Base-by-base conservation (phyloP, 2,329 filamentous ascomycete genomes). In the Colletotrichum paranaense region DNA sequence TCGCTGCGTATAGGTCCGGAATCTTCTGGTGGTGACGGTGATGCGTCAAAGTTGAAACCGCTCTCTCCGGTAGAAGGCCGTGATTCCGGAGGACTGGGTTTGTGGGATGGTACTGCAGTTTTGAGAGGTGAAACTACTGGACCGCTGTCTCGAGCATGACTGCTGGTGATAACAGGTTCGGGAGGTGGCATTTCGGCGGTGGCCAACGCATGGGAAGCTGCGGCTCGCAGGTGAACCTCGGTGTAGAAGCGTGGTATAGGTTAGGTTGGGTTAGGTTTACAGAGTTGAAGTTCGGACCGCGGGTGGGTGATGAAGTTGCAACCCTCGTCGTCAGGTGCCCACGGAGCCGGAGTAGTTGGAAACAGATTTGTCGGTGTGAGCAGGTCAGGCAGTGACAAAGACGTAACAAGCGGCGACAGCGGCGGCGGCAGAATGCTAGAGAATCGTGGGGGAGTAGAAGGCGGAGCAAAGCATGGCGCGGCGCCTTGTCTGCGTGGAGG, bases 191-290 rank as follows among this genome's bases (percentile, higher is more conserved):
- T 75, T n/a, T 65, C 58, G 71, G 19, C 49, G 22, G 53, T 71
- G 46, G 71, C 71, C 59, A 49, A 67, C 60, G 62, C 73, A 75
- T 75, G 73, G 53, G 71, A 68, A 55, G 59, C 28, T 64, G 58
- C 59, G 57, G 57, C 60, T 73, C 70, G 70, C 62, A 35, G 12
- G 46, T 38, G 49, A 38, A 74, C 38, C 68, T 62, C 24, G 26
- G 35, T 26, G 24, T 16, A 8, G 38, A 35, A n/a, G 56, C 19
- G 42, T 26, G 62, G 52, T 19, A 22, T 38, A 14, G 30, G 46
- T 12, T 4, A 35, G 9, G 46, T 12, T 3, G 11, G 30, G 30
- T 35, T 12, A 59, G 19, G 49, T 49, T 26, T 24, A 32, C 38
- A 32, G 19, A 22, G 9, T 5, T 14, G 35, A 38, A 28, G 19